These are phyloP conservation scores for Neofusicoccum parvum DNA, from an alignment of 2,329 filamentous ascomycete genomes.

Conservation along the genomic window DNA sequence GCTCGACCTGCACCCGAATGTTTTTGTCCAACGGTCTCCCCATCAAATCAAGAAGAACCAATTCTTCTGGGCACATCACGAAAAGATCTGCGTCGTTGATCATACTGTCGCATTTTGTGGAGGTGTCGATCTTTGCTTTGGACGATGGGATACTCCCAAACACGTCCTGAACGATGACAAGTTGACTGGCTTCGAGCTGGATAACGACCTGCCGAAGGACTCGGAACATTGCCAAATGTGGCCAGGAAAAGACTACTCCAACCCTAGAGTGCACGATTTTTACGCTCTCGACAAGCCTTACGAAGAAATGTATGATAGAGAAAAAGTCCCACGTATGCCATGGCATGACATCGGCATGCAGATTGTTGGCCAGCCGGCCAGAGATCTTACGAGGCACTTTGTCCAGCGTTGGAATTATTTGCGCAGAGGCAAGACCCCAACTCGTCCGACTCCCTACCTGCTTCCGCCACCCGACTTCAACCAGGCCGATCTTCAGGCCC, in stretches of 20 bases:
- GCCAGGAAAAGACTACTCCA: slow-evolving; percentile 98
- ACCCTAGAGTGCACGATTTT: slow-evolving; percentile 93
- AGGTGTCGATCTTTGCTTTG: slow-evolving; percentile 94
- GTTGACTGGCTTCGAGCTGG: slow-evolving; percentile 84
- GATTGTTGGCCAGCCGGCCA: slow-evolving; percentile 90
- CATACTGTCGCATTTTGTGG: slow-evolving; percentile 95
- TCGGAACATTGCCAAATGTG: slow-evolving; percentile 94
- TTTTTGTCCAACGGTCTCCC: slow-evolving; percentile 93
- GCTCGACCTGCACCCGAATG: slow-evolving; percentile 91
- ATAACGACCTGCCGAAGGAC: slow-evolving; percentile 71
- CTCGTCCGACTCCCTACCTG: slow-evolving; percentile 88
- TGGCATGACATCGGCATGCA: slow-evolving; percentile 99
- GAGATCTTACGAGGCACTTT: slow-evolving; percentile 93
- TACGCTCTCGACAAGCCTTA: slow-evolving; percentile 91
- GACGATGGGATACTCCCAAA: slow-evolving; percentile 94
- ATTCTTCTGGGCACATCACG: slow-evolving; percentile 98
- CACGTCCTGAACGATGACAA: slow-evolving; percentile 92
- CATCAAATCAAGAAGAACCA: slow-evolving; percentile 99
- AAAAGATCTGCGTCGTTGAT: slow-evolving; percentile 96
- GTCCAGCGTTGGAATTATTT: slow-evolving; percentile 99
- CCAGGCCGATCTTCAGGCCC: slow-evolving; percentile 77
- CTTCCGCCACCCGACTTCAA: slow-evolving; percentile 92
- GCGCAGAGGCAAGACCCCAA: slow-evolving; percentile 87
- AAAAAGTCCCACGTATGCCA: slow-evolving; percentile 87
- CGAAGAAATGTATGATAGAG: slow-evolving; percentile 97